Evolutionary conservation across 371 early-diverging fungal species (phyloP).

Genomic region (Apophysomyces sp.): DNA sequence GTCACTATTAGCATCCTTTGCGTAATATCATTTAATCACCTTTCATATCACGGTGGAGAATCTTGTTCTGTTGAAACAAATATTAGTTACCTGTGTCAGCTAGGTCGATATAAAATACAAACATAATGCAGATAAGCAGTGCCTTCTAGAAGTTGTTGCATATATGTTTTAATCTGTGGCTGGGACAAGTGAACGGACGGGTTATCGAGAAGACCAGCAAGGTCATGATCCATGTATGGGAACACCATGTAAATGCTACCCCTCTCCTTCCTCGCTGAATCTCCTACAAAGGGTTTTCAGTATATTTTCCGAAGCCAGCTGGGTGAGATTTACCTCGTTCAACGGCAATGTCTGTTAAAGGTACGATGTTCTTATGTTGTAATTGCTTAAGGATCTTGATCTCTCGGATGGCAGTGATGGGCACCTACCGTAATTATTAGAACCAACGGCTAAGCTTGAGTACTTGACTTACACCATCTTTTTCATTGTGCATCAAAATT

Average conservation of each 20-base stretch:
- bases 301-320: background rate
- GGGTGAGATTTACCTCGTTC: constrained; percentile 45
- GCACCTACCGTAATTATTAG: constrained; percentile 53
- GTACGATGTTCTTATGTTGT: constrained; percentile 84
- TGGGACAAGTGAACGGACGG: constrained; percentile 62
- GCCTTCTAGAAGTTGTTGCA: constrained; percentile 85
- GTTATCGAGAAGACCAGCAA: constrained; percentile 84
- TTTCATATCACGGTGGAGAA: constrained; percentile 92
- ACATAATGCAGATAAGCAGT: constrained; percentile 80
- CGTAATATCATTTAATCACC: constrained; percentile 31
- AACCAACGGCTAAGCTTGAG: background rate
- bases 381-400: constrained; percentile 87
- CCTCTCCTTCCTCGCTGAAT: constrained; percentile 27
- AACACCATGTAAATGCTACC: constrained; percentile 90
- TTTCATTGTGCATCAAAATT: constrained; percentile 89
- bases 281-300: constrained; percentile 11
- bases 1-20: background rate
- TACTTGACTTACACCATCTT: constrained; percentile 76
- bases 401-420: constrained; percentile 96
- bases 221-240: constrained; percentile 95
- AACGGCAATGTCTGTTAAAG: constrained; percentile 79
- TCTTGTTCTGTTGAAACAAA: constrained; percentile 53
- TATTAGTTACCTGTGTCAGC: background rate
- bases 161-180: constrained; percentile 78
- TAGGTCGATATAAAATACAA: constrained; percentile 9